Percentiles rank a stretch among this genome's conserved stretches.
phyloP scores from a whole-genome alignment of 306 rosid species.

The Lathyrus tuberosus region DNA sequence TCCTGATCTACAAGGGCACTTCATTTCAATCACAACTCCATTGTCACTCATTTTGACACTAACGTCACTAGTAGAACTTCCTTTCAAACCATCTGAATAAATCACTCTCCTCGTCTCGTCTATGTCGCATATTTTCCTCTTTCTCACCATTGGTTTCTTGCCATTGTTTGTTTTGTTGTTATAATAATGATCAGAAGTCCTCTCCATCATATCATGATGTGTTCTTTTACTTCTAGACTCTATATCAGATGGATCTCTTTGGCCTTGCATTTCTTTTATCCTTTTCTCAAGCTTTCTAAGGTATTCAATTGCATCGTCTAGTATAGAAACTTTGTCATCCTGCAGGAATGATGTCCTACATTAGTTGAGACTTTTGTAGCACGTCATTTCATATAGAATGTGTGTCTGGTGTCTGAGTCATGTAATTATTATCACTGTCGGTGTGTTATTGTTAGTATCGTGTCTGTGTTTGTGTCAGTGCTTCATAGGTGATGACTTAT shows the following conservation, averaged over 20 bases:
- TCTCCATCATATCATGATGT: conserved; percentile 59
- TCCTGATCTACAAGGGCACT: conserved; percentile 60
- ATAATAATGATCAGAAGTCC: conserved; percentile 67
- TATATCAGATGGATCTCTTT: conserved; percentile 42
- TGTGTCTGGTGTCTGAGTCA: neutral
- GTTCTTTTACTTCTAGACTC: conserved; percentile 54
- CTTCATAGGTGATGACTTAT: conserved; percentile 1
- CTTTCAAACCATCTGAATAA: conserved; percentile 37
- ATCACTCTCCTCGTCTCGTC: conserved; percentile 49
- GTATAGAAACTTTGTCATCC: conserved; percentile 87
- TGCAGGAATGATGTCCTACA: conserved; percentile 37
- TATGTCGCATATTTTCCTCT: conserved; percentile 70
- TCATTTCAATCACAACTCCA: conserved; percentile 61
- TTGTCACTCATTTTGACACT: conserved; percentile 47
- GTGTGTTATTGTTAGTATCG: too few relatives aligned
- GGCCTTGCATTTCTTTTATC: conserved; percentile 67
- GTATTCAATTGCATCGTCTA: conserved; percentile 76
- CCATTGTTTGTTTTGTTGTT: conserved; percentile 52
- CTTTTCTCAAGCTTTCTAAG: conserved; percentile 71
- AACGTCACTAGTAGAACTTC: conserved; percentile 45
- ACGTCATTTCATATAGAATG: neutral
- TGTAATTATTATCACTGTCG: neutral
- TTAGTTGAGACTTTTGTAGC: conserved; percentile 13
- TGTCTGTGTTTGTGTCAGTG: neutral
- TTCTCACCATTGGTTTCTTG: conserved; percentile 57